A percentile compares a stretch with the other conserved stretches of the same genome.
These are phyloP conservation scores for Lepiota brunneoincarnata DNA, from an alignment of 768 basidiomycete species.

Conservation along the genomic window DNA sequence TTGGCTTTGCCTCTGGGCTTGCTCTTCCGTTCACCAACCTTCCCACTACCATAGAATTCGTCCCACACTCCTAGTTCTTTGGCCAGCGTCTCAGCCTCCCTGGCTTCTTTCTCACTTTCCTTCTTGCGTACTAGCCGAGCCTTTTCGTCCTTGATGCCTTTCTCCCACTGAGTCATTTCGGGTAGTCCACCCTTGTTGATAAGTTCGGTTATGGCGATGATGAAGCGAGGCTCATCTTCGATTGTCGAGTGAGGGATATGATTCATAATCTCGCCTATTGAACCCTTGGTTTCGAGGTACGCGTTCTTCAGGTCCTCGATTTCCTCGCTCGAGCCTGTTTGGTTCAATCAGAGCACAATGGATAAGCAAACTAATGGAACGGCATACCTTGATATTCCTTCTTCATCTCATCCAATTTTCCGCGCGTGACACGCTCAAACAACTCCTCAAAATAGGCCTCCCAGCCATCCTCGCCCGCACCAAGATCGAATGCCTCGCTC, in stretches of 20 bases:
- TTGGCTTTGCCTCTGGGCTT: constrained; percentile 45
- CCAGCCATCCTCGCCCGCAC: constrained; percentile 84
- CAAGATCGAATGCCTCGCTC: constrained; percentile 71
- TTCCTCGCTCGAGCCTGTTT: constrained; percentile 82
- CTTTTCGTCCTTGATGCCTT: constrained; percentile 76
- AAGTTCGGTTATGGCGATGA: constrained; percentile 61
- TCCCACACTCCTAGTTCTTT: constrained; percentile 94
- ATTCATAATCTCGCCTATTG: constrained; percentile 78
- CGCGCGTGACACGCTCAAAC: constrained; percentile 84
- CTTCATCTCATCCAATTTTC: constrained; percentile 90
- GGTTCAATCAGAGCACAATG: not conserved
- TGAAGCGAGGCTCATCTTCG: constrained; percentile 85
- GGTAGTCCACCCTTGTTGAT: constrained; percentile 62
- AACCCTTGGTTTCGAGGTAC: constrained; percentile 70
- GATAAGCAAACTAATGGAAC: not conserved
- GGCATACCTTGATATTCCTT: constrained; percentile 84
- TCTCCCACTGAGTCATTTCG: constrained; percentile 59
- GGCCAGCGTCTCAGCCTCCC: constrained; percentile 80
- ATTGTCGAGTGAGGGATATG: constrained; percentile 82
- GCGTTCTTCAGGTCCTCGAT: constrained; percentile 72
- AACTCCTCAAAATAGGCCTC: constrained; percentile 91
- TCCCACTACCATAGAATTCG: constrained; percentile 83
- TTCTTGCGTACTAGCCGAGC: constrained; percentile 71
- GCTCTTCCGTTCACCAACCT: constrained; percentile 55
- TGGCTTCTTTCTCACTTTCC: constrained; percentile 73